Base-by-base conservation (phyloP, 257 asterid species). In the Penstemon davidsonii region DNA sequence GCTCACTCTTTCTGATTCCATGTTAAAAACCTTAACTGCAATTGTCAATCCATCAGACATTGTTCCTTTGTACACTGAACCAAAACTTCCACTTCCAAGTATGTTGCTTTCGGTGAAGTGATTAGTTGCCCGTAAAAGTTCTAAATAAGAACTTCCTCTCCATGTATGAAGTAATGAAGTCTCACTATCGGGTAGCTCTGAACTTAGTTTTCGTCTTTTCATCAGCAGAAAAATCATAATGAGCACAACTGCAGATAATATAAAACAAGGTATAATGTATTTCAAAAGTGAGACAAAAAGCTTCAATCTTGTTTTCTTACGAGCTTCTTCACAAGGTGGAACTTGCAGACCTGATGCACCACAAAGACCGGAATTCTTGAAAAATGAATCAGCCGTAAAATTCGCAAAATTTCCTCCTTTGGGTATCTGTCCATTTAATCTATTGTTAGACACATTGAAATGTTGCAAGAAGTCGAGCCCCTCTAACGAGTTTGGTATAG, bases 21-120 rank as follows among this genome's bases (percentile, higher is more conserved):
- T 15, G 53, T 79, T 75, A 41, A 79, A 79, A 19, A 79, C 81
- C 49, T 79, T 79, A 4, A 72, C 76, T 10, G 81, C 84, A 43
- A 79, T 64, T 10, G 36, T 33, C 52, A 72, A 25, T 15, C 81
- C 81, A 41, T 79, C 73, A 8, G 79, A 66, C 3, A 80, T 62
- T 2, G 19, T 70, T 4, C 79, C 82, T 63, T 42, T 73, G 18
- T 53, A 73, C 3, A 76, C 80, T 0, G 79, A 72, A 64, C 81
- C 84, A 61, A 67, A 76, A 5, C 78, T 60, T 41, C 81, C 81
- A 1, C 43, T 54, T 25, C 84, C 84, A 47, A 80, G 74, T 10
- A 73, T 59, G 43, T 76, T 76, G n/a, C 39, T 25, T 49, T 76
- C 73, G n/a, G 61, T 67, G 3, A 80, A 80, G 11, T 43, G 38